These are phyloP conservation scores for Tetrahymena thermophila DNA, from an alignment of 73 alveolate species.

Conservation along the genomic window DNA sequence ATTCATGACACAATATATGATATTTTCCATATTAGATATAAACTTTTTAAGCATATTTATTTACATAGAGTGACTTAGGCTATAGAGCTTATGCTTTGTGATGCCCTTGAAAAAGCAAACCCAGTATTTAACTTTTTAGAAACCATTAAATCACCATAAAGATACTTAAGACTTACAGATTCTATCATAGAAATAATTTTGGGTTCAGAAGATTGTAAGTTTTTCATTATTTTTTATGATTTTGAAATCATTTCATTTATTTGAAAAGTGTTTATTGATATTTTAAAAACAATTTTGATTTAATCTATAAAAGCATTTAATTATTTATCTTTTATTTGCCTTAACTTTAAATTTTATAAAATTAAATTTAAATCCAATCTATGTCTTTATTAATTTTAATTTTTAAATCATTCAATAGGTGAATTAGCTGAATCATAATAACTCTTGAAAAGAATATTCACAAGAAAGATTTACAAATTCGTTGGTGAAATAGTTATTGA, in stretches of 20 bases:
- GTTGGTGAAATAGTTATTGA: not conserved
- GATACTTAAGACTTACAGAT: slow-evolving; percentile 65
- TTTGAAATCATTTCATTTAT: too few relatives aligned
- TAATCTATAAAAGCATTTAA: too few relatives aligned
- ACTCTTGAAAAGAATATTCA: not conserved
- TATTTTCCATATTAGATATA: slow-evolving; percentile 71
- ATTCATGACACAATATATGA: slow-evolving; percentile 56
- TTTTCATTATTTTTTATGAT: too few relatives aligned
- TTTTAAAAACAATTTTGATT: too few relatives aligned
- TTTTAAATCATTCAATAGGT: not conserved
- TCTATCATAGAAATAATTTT: slow-evolving; percentile 38
- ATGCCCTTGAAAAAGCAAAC: slow-evolving; percentile 70
- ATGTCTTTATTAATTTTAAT: not conserved
- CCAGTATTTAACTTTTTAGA: slow-evolving; percentile 55
- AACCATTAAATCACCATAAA: slow-evolving; percentile 54
- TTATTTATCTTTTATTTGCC: too few relatives aligned
- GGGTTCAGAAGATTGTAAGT: not conserved
- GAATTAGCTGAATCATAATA: not conserved
- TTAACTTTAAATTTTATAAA: too few relatives aligned
- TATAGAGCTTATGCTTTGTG: slow-evolving; percentile 81
- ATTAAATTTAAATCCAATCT: too few relatives aligned
- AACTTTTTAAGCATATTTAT: slow-evolving; percentile 68
- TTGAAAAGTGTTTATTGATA: too few relatives aligned
- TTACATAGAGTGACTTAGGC: slow-evolving; percentile 67
- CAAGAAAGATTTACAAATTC: not conserved